These are phyloP conservation scores for Pseudevernia furfuracea DNA, from an alignment of 495 filamentous ascomycete species.

Conservation along the genomic window DNA sequence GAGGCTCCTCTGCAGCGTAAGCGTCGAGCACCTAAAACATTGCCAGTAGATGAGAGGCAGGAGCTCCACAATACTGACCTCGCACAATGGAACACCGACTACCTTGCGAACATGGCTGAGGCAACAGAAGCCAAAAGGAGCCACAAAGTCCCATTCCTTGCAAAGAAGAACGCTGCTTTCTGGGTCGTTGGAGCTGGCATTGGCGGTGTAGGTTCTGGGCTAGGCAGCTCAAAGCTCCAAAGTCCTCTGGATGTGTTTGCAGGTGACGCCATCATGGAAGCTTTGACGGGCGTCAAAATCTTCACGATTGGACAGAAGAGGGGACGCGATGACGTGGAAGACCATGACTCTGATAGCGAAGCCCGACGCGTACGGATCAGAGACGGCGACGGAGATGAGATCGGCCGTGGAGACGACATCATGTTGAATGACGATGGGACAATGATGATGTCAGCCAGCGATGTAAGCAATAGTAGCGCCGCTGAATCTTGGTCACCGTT, in stretches of 20 bases:
- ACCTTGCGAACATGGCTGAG: conserved; percentile 46
- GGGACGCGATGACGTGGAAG: conserved; percentile 31
- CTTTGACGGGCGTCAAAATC: conserved; percentile 33
- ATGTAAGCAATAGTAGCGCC: conserved; percentile 21
- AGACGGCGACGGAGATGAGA: conserved; percentile 35
- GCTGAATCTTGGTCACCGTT: conserved; percentile 11
- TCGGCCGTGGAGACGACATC: conserved; percentile 36
- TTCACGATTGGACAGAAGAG: conserved; percentile 35
- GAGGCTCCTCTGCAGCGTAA: conserved; percentile 22
- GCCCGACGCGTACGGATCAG: conserved; percentile 41
- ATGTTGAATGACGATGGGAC: conserved; percentile 35
- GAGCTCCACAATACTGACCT: conserved; percentile 49
- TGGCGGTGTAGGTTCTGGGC: conserved; percentile 47
- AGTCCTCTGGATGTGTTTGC: conserved; percentile 48
- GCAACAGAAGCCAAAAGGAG: conserved; percentile 39
- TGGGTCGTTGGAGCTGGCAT: conserved; percentile 49
- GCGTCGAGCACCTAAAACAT: conserved; percentile 16
- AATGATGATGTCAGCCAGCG: conserved; percentile 25
- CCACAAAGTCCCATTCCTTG: conserved; percentile 34
- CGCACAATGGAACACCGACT: conserved; percentile 52
- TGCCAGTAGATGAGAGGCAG: conserved; percentile 36
- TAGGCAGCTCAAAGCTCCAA: conserved; percentile 34
- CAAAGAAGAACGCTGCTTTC: conserved; percentile 50
- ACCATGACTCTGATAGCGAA: conserved; percentile 32
- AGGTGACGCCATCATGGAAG: conserved; percentile 44